Evolutionary conservation across 1,139 yeast species (phyloP).

Genomic region (Hansenula anomala): DNA sequence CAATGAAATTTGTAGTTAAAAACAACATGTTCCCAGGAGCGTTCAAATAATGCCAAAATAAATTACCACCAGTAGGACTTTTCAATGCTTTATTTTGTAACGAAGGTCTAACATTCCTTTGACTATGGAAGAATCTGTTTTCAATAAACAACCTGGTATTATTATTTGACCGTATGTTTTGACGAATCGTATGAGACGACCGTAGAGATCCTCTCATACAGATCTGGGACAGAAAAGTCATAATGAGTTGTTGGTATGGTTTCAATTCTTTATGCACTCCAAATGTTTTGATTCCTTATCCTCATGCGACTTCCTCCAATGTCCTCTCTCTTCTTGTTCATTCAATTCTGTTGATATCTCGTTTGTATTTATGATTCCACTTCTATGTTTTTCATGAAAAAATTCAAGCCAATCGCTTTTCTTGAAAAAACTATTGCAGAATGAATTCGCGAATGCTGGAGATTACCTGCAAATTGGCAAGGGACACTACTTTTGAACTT

Average conservation of each 20-base stretch:
- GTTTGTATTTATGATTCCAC: too few relatives aligned
- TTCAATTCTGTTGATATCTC: too few relatives aligned
- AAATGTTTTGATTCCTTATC: too few relatives aligned
- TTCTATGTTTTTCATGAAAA: neutral
- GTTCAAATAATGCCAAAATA: conserved; percentile 17
- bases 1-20: conserved; percentile 14
- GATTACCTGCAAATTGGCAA: neutral
- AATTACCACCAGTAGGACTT: neutral
- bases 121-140: neutral
- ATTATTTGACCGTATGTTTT: neutral
- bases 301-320: neutral
- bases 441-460: neutral
- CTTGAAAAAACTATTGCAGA: neutral
- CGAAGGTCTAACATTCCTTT: neutral
- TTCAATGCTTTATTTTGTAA: neutral
- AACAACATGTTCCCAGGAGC: conserved; percentile 19
- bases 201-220: neutral
- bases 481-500: neutral
- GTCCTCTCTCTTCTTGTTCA: too few relatives aligned
- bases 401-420: neutral
- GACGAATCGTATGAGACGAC: neutral
- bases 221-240: neutral
- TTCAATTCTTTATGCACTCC: neutral
- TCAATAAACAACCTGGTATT: neutral
- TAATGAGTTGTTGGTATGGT: neutral